Evolutionary conservation across 371 early-diverging fungal genomes (phyloP), one percentile per base, ranked within the genome.

Genomic region (Syncephalastrum monosporum): DNA sequence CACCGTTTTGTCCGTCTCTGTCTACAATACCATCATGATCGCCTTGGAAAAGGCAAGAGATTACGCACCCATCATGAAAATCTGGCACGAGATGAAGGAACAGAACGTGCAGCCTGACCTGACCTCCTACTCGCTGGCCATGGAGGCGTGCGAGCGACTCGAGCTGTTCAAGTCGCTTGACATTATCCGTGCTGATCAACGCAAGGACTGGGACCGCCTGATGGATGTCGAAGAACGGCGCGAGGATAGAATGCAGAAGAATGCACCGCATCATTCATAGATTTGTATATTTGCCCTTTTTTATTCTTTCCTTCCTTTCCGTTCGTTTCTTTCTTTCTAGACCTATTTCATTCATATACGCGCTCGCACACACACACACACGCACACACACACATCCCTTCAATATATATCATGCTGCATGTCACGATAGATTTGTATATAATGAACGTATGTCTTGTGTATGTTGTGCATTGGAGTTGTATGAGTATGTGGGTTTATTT

Each of bases 1-100:
- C 13, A 47, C 66, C 0, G 47, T 17, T 2, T 43, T 76, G 12
- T 56, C 63, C 0, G 52, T 67, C 14, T 42, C 60, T 12, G 65
- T 60, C 0, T 79, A 69, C 47, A 79, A 76, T 42, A 47, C 51
- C 17, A 54, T 71, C 12, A 72, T 72, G 68, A 21, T 15, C 0
- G 68, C 62, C 0, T 54, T 72, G 10, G 64, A 68, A 17, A 47
- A 47, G 1, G 57, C 56, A 5, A 66, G 63, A 6, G 57, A 70
- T 13, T 46, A 66, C n/a, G 59, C 71, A 0, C 71, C 72, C 42
- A 56, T 76, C n/a, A 68, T 76, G 72, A 69, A 64, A n/a, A 59
- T 79, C 4, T 79, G 77, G 77, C 64, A 79, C 14, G 75, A 79
- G 38, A 74, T 76, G 71, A 64, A 67, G 12, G 47, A 59, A 0